Evolutionary conservation across 805 yeast species (phyloP), one percentile per base, ranked within the genome.

Genomic region (Teunomyces barrocoloradensis): DNA sequence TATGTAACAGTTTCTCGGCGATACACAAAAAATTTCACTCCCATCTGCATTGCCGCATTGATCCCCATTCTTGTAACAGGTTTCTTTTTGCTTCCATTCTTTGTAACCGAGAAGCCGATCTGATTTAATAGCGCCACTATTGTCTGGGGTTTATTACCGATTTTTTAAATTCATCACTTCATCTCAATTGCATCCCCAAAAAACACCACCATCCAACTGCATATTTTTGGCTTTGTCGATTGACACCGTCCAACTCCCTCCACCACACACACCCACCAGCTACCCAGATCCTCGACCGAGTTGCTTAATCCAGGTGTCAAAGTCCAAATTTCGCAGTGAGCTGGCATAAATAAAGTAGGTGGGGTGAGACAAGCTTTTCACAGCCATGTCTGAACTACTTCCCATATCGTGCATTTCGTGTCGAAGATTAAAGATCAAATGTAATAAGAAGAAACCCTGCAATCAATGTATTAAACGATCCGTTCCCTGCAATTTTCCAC

Each of bases 401-500:
- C 73, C 73, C 12, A 67, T 67, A 17, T 66, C 73, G 11, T 67
- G 73, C 49, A 56, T 66, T 7, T 66, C 70, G 27, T 67, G 73
- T 49, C 59, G 73, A 30, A 57, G 69, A 45, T 66, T 60, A 52
- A 67, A 67, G 59, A 57, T 67, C 44, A 65, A 66, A 44, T 67
- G 71, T 52, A 64, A 68, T 48, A 65, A 65, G 49, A 47, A 57
- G 27, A 58, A 58, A 27, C 75, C 77, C 1, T 75, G 80, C 52
- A 66, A 69, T 48, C 74, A 71, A 42, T 75, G 80, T 53, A 55
- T 52, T 9, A 64, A 61, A 43, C 60, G 74, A 43, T 59, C 60
- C 6, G 59, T 71, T n/a, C 57, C 54, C 2, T 77, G 81, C 56
- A 69, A 67, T 38, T 76, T 73, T 52, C 81, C 81, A 1, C 60